These are phyloP conservation scores for Pseudocercospora eumusae DNA, from an alignment of 2,329 filamentous ascomycete species.

Conservation along the genomic window DNA sequence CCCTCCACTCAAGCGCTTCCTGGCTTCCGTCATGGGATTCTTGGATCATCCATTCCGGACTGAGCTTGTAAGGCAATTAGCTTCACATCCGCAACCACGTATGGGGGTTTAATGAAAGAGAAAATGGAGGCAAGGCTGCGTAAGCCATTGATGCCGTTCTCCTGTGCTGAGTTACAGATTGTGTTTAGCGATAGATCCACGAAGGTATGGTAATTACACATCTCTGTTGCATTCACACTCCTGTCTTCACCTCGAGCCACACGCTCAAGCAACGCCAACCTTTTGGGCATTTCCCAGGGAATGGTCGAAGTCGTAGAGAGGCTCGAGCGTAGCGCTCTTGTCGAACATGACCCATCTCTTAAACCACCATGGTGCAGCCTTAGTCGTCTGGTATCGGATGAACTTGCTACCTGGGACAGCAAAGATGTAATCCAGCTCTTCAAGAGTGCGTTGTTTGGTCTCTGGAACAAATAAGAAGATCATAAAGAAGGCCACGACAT, in stretches of 20 bases:
- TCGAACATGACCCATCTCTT: constrained; percentile 34
- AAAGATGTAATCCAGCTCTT: constrained; percentile 55
- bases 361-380: constrained; percentile 51
- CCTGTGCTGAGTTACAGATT: background rate
- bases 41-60: background rate
- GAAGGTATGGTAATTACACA: background rate
- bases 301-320: constrained; percentile 26
- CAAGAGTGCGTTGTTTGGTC: constrained; percentile 52
- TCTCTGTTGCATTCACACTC: background rate
- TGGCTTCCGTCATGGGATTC: background rate
- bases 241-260: background rate
- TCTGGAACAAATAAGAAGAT: constrained; percentile 55
- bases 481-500: constrained; percentile 56
- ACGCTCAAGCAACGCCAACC: constrained; percentile 18
- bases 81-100: background rate
- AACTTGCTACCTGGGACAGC: constrained; percentile 50
- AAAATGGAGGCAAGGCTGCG: background rate
- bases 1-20: background rate
- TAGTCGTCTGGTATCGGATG: constrained; percentile 38
- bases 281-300: constrained; percentile 19
- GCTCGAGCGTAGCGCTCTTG: constrained; percentile 22
- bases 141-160: background rate
- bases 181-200: background rate
- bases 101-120: background rate
- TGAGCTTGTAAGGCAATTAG: background rate